These are phyloP conservation scores for Sclerospora graminicola DNA, from an alignment of 352 stramenopile species.

Conservation along the genomic window DNA sequence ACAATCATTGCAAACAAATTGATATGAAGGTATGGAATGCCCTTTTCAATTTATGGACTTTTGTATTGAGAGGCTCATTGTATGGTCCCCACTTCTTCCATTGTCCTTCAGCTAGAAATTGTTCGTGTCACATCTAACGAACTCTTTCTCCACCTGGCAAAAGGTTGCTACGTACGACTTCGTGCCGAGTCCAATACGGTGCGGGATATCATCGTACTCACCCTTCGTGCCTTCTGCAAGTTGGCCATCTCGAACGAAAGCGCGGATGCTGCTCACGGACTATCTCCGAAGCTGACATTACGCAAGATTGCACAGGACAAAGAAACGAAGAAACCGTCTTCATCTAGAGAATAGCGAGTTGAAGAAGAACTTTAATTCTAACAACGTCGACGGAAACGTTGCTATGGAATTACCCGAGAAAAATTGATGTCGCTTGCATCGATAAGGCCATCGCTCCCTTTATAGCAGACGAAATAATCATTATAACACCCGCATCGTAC, in stretches of 20 bases:
- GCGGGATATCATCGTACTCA: conserved; percentile 78
- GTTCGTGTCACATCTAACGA: conserved; percentile 42
- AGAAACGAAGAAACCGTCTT: conserved; percentile 27
- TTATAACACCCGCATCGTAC: conserved; percentile 17
- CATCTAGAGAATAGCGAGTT: conserved; percentile 9
- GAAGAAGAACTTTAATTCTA: conserved; percentile 7
- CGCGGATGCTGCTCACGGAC: conserved; percentile 33
- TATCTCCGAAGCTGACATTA: conserved; percentile 60
- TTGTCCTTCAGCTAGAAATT: conserved; percentile 37
- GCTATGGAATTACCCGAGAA: conserved; percentile 11
- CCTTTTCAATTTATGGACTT: too few relatives aligned
- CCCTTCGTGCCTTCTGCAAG: conserved; percentile 61
- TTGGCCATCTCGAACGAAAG: conserved; percentile 39
- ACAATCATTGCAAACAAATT: too few relatives aligned
- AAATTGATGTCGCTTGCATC: conserved; percentile 26
- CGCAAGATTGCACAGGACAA: conserved; percentile 41
- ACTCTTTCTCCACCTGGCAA: conserved; percentile 47
- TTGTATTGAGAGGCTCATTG: conserved; percentile 1
- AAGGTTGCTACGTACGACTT: conserved; percentile 56
- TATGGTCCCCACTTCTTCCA: conserved; percentile 2
- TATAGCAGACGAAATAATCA: conserved; percentile 9
- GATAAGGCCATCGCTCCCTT: conserved; percentile 49
- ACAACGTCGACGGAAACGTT: conserved; percentile 19
- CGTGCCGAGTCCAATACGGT: conserved; percentile 61
- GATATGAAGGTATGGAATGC: conserved; percentile 50